A percentile compares a stretch with the other conserved stretches of the same genome.
Conservation (phyloP, 176 grass and related monocot species). For the Avena insularis region DNA sequence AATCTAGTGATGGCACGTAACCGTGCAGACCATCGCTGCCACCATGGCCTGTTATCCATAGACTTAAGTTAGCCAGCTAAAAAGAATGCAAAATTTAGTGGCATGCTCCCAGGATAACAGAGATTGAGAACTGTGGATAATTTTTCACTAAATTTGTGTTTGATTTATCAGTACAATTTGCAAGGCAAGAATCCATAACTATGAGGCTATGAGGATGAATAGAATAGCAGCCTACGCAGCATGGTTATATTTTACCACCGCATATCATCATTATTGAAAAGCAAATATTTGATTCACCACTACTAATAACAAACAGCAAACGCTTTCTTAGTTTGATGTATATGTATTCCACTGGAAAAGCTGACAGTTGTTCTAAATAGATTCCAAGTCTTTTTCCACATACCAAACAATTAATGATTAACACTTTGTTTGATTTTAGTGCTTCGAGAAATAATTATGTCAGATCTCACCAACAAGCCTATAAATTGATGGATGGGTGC, state of each 20-base stretch:
- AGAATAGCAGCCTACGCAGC: background rate
- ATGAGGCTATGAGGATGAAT: background rate
- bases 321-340: background rate
- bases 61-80: constrained; percentile 19
- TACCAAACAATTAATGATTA: background rate
- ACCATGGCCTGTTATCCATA: constrained; percentile 78
- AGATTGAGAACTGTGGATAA: background rate
- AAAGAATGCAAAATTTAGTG: background rate
- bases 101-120: background rate
- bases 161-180: background rate
- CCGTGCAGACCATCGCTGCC: constrained; percentile 97
- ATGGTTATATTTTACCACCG: background rate
- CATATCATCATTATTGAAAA: background rate
- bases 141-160: background rate
- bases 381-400: background rate
- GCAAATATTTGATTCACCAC: background rate
- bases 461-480: background rate
- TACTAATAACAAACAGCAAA: background rate
- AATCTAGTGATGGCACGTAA: constrained; percentile 94
- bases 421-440: background rate
- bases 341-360: background rate
- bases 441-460: constrained; percentile 1
- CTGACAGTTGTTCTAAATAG: background rate
- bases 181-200: background rate
- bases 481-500: background rate